Conservation (phyloP, 352 stramenopile genomes). For the Hyaloperonospora brassicae region DNA sequence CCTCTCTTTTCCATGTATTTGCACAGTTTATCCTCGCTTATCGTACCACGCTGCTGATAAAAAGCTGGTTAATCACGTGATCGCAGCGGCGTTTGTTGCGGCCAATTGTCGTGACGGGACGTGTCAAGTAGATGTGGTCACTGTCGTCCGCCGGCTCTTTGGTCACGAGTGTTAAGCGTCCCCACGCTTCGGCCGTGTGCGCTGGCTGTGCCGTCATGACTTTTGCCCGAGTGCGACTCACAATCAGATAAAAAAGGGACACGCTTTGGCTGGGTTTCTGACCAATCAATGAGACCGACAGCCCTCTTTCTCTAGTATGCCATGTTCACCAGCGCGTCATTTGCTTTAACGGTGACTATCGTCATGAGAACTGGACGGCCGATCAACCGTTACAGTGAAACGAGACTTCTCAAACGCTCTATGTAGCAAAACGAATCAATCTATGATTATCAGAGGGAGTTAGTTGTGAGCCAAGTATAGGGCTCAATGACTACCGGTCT, state of each 20-base stretch:
- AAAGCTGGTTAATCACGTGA: constrained; percentile 43
- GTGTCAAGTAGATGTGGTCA: constrained; percentile 59
- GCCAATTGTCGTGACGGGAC: constrained; percentile 39
- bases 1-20: background rate
- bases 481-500: too few species aligned
- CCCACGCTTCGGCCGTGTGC: constrained; percentile 31
- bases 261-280: constrained; percentile 4
- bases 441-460: too few species aligned
- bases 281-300: constrained; percentile 11
- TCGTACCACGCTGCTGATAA: constrained; percentile 64
- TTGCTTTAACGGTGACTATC: too few species aligned
- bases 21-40: background rate
- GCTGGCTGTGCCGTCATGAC: constrained; percentile 11
- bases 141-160: constrained; percentile 40
- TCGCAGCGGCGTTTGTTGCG: constrained; percentile 41
- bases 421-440: too few species aligned
- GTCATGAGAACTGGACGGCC: too few species aligned
- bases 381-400: too few species aligned
- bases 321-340: background rate
- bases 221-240: constrained; percentile 3
- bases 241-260: constrained; percentile 11
- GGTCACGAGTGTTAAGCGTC: constrained; percentile 53
- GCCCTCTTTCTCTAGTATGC: background rate
- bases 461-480: too few species aligned
- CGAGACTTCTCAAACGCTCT: too few species aligned